Evolutionary conservation across 768 basidiomycete genomes (phyloP).

Genomic region (Tylopilus rubrobrunneus): DNA sequence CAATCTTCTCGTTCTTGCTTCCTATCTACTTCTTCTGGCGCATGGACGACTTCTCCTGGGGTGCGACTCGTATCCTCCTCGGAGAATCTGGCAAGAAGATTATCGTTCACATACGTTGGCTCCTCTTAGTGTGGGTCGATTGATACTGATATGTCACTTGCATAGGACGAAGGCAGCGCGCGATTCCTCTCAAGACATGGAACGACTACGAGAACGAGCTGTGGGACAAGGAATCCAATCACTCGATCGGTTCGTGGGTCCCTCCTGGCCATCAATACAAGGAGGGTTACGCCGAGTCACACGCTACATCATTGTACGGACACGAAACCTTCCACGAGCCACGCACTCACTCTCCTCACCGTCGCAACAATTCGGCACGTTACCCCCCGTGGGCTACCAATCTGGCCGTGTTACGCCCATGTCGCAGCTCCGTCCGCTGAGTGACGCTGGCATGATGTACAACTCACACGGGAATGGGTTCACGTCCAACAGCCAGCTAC

Average conservation of each 20-base stretch:
- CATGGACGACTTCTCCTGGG: too few species aligned
- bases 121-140: background rate
- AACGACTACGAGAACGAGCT: conserved; percentile 95
- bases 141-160: conserved; percentile 4
- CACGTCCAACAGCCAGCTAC: conserved; percentile 72
- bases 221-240: conserved; percentile 97
- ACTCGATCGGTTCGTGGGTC: conserved; percentile 91
- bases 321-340: conserved; percentile 87
- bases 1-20: too few species aligned
- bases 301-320: conserved; percentile 78
- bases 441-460: conserved; percentile 40
- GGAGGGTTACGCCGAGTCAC: conserved; percentile 74
- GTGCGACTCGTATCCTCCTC: too few species aligned
- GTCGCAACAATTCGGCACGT: conserved; percentile 52
- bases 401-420: conserved; percentile 75
- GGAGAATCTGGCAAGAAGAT: too few species aligned
- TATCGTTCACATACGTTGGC: too few species aligned
- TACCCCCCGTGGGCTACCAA: conserved; percentile 65
- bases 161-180: conserved; percentile 87
- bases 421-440: conserved; percentile 37
- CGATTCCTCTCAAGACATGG: conserved; percentile 96
- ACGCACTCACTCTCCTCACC: conserved; percentile 67
- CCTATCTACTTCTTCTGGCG: too few species aligned
- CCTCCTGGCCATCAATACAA: conserved; percentile 70
- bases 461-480: conserved; percentile 63